A percentile compares a stretch with the other conserved stretches of the same genome.
Evolutionary conservation across 2,329 filamentous ascomycete species (phyloP).

Genomic region (Sclerotinia spermophila): DNA sequence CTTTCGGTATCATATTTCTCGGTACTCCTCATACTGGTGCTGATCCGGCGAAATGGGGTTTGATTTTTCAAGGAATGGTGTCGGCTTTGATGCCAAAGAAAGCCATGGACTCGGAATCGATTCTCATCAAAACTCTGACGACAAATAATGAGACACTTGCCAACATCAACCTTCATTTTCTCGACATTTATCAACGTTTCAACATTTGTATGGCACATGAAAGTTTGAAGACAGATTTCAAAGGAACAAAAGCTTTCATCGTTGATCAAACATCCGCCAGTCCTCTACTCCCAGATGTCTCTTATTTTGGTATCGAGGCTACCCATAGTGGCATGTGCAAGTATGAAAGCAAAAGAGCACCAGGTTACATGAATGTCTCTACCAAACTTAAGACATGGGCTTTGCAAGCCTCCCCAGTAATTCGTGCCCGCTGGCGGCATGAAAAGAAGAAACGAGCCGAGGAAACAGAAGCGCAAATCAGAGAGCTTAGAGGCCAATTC

Average conservation of each 20-base stretch:
- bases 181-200: constrained; percentile 67
- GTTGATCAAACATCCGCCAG: constrained; percentile 69
- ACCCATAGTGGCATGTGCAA: constrained; percentile 72
- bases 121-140: constrained; percentile 67
- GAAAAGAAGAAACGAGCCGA: constrained; percentile 30
- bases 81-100: constrained; percentile 61
- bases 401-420: constrained; percentile 26
- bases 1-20: constrained; percentile 72
- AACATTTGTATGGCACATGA: constrained; percentile 76
- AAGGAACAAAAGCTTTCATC: constrained; percentile 58
- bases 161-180: constrained; percentile 70
- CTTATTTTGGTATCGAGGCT: constrained; percentile 70
- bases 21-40: constrained; percentile 73
- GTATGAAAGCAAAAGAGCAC: constrained; percentile 59
- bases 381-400: constrained; percentile 34
- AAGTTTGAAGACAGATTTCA: constrained; percentile 66
- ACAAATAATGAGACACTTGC: constrained; percentile 70
- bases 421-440: constrained; percentile 28
- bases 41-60: constrained; percentile 64
- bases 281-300: constrained; percentile 65
- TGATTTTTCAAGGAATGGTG: constrained; percentile 64
- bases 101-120: constrained; percentile 63
- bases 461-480: constrained; percentile 29
- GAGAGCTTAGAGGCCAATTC: constrained; percentile 27
- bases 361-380: constrained; percentile 50